These are phyloP conservation scores for Penicillium taxi DNA, from an alignment of 495 filamentous ascomycete species.

Conservation along the genomic window DNA sequence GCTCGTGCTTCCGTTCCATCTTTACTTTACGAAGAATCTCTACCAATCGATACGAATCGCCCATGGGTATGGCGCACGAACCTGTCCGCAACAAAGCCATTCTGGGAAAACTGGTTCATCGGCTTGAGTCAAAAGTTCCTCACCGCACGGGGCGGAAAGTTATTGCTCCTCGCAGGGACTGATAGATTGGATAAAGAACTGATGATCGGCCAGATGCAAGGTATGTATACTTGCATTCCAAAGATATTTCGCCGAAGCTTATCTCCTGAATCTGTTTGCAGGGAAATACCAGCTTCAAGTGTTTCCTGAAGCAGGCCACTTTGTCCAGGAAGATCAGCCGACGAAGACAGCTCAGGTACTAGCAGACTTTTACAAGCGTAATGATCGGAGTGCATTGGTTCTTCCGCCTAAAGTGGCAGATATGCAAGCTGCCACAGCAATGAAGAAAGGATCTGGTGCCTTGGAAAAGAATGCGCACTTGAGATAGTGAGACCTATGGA, in stretches of 20 bases:
- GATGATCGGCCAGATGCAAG: slow-evolving; percentile 98
- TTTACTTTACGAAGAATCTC: slow-evolving; percentile 48
- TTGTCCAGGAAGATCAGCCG: slow-evolving; percentile 91
- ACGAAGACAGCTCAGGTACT: slow-evolving; percentile 75
- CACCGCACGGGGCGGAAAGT: slow-evolving; percentile 72
- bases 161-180: slow-evolving; percentile 85
- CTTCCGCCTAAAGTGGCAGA: slow-evolving; percentile 83
- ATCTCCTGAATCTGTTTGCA: slow-evolving; percentile 17
- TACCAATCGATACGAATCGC: slow-evolving; percentile 26
- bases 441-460: slow-evolving; percentile 30
- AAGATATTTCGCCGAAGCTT: not conserved
- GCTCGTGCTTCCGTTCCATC: slow-evolving; percentile 84
- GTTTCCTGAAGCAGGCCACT: slow-evolving; percentile 91
- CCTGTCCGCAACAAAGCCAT: slow-evolving; percentile 73
- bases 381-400: slow-evolving; percentile 76
- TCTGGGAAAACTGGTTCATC: slow-evolving; percentile 91
- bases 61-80: slow-evolving; percentile 83
- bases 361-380: slow-evolving; percentile 84
- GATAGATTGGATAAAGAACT: slow-evolving; percentile 90
- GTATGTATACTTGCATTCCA: slow-evolving; percentile 33
- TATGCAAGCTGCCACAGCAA: slow-evolving; percentile 41
- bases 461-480: not conserved
- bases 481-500: too few relatives aligned
- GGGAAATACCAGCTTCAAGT: slow-evolving; percentile 95
- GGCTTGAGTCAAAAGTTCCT: slow-evolving; percentile 88